These are phyloP conservation scores for Ascochyta viciae-villosae DNA, from an alignment of 2,329 filamentous ascomycete genomes.

Conservation along the genomic window DNA sequence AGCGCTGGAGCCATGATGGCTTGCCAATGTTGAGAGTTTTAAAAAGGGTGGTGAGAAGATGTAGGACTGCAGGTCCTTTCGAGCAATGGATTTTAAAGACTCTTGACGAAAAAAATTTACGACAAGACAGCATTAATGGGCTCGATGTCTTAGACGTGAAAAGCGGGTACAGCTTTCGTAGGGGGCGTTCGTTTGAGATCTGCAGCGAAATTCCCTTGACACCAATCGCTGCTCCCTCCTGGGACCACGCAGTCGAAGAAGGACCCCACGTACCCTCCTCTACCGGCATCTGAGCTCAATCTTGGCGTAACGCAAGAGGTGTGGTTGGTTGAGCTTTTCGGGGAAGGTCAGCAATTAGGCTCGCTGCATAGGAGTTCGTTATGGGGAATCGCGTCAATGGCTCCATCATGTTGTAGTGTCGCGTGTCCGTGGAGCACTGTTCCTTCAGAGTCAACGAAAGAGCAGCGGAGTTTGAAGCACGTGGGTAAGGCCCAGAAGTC, in stretches of 20 bases:
- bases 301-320: neutral
- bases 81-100: neutral
- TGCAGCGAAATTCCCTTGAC: neutral
- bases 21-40: neutral
- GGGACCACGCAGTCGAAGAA: neutral
- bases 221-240: neutral
- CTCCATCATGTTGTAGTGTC: constrained; percentile 1
- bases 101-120: neutral
- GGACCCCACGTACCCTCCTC: neutral
- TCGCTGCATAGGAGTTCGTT: neutral
- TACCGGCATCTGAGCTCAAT: neutral
- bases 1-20: constrained; percentile 8
- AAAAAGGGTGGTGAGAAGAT: too few relatives aligned
- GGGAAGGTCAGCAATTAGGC: neutral
- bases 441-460: constrained; percentile 1
- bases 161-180: neutral
- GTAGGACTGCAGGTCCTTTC: neutral
- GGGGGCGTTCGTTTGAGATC: neutral
- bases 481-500: neutral
- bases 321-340: neutral
- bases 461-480: constrained; percentile 5
- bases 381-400: neutral
- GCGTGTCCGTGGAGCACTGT: constrained; percentile 2
- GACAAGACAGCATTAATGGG: neutral
- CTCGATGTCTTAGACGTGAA: neutral